Evolutionary conservation across 768 basidiomycete species (phyloP), one percentile per base, ranked within the genome.

Genomic region (Boletellus emodensis): DNA sequence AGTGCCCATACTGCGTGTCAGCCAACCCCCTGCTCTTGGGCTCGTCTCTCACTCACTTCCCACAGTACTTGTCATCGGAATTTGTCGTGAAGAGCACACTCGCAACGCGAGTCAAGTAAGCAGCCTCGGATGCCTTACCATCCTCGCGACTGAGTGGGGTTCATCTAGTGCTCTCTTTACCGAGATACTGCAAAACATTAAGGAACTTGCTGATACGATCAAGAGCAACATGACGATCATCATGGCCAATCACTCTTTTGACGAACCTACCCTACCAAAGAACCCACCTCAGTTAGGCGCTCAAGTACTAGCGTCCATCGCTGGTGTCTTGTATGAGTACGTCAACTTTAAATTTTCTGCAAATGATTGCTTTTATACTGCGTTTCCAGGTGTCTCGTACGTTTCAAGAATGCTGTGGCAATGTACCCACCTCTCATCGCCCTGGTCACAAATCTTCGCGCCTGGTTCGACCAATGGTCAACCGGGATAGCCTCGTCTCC

Each of bases 51-150:
- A 8, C 47, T 56, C 45, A 56, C 47, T 4, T 46, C 14, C 36
- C 38, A 15, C 39, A 85, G 82, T 83, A 82, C 60, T 63, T 81
- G 36, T 74, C 83, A 0, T 83, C 83, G 9, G 77, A 81, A 17
- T 75, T 77, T 42, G 75, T 85, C 7, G 59, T 83, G 35, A 81
- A 81, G 61, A 82, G 79, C 53, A 83, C 78, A 1, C 54, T 82
- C 22, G 69, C 63, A 15, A 74, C 75, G 37, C 64, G 71, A 33
- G 73, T 77, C 36, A 84, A 84, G 82, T 82, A 60, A 44, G 75
- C 55, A 0, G 4, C 33, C 6, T 18, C 11, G 15, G 6, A 28
- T 17, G 4, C 17, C 26, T 11, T 36, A 12, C 7, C 14, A 1
- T 35, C 30, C n/a, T 48, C 49, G 26, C 22, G 46, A 41, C 59